These are phyloP conservation scores for Volvox africanus DNA, from an alignment of 139 green algal species.

Conservation along the genomic window DNA sequence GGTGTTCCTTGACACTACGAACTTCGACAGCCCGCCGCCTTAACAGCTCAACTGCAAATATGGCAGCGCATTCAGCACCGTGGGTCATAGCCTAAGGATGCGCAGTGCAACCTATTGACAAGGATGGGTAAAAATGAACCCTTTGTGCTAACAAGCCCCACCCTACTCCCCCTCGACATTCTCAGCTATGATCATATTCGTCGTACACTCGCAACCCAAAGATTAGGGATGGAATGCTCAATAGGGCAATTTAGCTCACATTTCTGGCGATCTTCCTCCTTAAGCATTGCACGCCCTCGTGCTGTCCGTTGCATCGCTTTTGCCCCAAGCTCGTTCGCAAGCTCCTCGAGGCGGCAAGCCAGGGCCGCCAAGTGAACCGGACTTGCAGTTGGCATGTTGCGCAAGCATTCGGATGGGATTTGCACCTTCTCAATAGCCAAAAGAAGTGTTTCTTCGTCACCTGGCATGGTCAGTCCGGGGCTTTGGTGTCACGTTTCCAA, in stretches of 20 bases:
- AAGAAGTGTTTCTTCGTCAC: constrained; percentile 11
- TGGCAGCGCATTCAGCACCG: too few species aligned
- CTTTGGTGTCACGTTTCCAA: background rate
- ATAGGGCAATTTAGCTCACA: background rate
- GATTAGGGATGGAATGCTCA: background rate
- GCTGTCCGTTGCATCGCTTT: background rate
- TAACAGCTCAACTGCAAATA: constrained; percentile 19
- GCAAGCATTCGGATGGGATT: background rate
- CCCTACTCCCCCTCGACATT: too few species aligned
- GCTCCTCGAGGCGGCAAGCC: background rate
- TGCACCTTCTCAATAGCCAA: constrained; percentile 22
- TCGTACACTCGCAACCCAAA: background rate
- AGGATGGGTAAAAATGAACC: too few species aligned
- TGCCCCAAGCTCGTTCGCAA: background rate
- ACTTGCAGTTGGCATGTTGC: background rate
- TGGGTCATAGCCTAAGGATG: too few species aligned
- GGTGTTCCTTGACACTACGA: background rate
- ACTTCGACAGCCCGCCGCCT: background rate
- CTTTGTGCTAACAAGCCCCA: too few species aligned
- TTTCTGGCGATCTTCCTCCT: constrained; percentile 32
- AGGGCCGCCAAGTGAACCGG: background rate
- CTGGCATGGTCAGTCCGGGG: background rate
- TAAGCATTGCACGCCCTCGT: constrained; percentile 6
- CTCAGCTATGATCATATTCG: too few species aligned
- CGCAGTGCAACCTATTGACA: too few species aligned